Evolutionary conservation across 2,329 filamentous ascomycete species (phyloP).

Genomic region (Aspergillus sp.): DNA sequence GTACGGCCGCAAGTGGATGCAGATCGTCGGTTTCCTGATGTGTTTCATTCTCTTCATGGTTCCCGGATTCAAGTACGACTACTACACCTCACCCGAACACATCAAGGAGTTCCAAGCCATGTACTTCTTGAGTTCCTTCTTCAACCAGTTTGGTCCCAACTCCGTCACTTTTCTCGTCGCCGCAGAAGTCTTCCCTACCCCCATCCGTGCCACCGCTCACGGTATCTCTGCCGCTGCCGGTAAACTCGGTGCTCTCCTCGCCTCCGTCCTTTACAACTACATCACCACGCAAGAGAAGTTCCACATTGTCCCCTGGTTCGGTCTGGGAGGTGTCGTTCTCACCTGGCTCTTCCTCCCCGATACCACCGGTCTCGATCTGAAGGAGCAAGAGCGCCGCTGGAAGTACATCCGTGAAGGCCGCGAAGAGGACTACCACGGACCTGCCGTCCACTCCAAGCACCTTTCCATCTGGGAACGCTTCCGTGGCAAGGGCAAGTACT

Average conservation of each 20-base stretch:
- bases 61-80: slow-evolving; percentile 82
- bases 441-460: slow-evolving; percentile 87
- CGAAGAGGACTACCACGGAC: slow-evolving; percentile 82
- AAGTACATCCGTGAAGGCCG: slow-evolving; percentile 76
- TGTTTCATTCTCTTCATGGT: slow-evolving; percentile 92
- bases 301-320: slow-evolving; percentile 93
- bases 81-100: slow-evolving; percentile 70
- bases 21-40: slow-evolving; percentile 88
- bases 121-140: slow-evolving; percentile 97
- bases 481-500: slow-evolving; percentile 74
- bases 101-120: slow-evolving; percentile 94
- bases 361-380: slow-evolving; percentile 92
- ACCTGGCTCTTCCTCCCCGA: slow-evolving; percentile 90
- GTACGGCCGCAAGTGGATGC: slow-evolving; percentile 95
- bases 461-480: slow-evolving; percentile 85
- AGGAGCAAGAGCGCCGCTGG: slow-evolving; percentile 96
- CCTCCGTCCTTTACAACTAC: slow-evolving; percentile 92
- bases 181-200: slow-evolving; percentile 93
- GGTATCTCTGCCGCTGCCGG: slow-evolving; percentile 90
- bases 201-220: slow-evolving; percentile 89
- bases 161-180: slow-evolving; percentile 94
- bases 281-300: slow-evolving; percentile 83
- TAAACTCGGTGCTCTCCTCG: slow-evolving; percentile 83
- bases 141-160: slow-evolving; percentile 99
- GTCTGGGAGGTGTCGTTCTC: slow-evolving; percentile 78